Conservation (phyloP, 108 stramenopile species). For the Licmophora abbreviata region DNA sequence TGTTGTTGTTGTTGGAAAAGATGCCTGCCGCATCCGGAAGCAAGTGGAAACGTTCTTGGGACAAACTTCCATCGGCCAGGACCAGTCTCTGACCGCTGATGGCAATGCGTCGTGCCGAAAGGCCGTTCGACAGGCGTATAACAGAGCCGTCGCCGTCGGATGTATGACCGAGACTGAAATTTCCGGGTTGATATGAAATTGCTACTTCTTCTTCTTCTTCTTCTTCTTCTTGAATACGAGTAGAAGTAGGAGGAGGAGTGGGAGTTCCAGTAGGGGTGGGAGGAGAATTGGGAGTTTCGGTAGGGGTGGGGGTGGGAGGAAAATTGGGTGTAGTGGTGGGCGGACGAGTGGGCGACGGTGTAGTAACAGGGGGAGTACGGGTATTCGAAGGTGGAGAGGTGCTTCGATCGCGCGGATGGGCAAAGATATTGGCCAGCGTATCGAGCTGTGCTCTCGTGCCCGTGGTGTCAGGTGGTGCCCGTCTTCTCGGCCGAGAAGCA, state of each 20-base stretch:
- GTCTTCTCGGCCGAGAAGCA: too few relatives aligned
- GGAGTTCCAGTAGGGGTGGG: too few relatives aligned
- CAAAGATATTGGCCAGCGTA: too few relatives aligned
- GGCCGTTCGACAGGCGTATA: conserved; percentile 18
- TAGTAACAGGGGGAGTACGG: too few relatives aligned
- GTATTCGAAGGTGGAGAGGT: too few relatives aligned
- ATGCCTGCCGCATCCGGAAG: conserved; percentile 30
- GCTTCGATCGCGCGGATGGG: too few relatives aligned
- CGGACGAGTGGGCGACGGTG: too few relatives aligned
- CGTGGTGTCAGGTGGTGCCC: too few relatives aligned
- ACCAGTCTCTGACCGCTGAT: conserved; percentile 9
- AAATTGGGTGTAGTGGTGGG: too few relatives aligned
- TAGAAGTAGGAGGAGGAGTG: neutral
- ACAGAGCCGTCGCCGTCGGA: neutral
- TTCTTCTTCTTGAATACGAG: conserved; percentile 1
- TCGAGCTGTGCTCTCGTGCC: too few relatives aligned
- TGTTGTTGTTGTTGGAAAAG: conserved; percentile 8
- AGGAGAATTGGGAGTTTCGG: too few relatives aligned
- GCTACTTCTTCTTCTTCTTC: conserved; percentile 2
- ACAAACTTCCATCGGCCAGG: conserved; percentile 17
- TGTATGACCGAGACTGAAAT: neutral
- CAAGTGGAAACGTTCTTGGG: conserved; percentile 20
- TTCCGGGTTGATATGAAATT: conserved; percentile 5
- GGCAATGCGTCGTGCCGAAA: conserved; percentile 18
- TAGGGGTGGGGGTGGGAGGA: too few relatives aligned